Base-by-base conservation (phyloP, 805 yeast species). In the Saccharomycopsis sp. region DNA sequence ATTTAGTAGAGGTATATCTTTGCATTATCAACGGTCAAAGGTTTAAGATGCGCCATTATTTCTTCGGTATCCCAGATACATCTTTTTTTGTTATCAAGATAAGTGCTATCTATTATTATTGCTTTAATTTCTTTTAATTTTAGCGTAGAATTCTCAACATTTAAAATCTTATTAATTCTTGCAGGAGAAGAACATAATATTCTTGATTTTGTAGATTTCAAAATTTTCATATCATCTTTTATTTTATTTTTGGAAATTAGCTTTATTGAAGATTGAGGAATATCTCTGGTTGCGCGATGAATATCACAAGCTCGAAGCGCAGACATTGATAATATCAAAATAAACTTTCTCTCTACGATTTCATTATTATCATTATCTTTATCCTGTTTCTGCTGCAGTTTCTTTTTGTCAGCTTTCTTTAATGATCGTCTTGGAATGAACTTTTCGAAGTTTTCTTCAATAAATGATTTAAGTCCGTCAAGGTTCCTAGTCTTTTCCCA, bases 261-360 rank as follows among this genome's bases (percentile, higher is more conserved):
- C 59, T 85, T 86, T 39, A 85, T 54, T 3, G 87, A 74, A 0
- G 79, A 39, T 13, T 74, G 8, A 76, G 71, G 32, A 66, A 44
- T 55, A 70, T 58, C 62, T 69, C 43, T 74, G 61, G 75, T 56
- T 1, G 84, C 77, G 52, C 95, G 73, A 57, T 75, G 81, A 2
- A 87, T 71, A 55, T 89, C 96, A 56, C 96, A 90, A 1, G 87
- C 93, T 53, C 97, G 72, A 20, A 87, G 66, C 8, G 95, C 93
- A 0, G 95, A 85, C 68, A 83, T 73, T 0, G 89, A 81, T 61
- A 51, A 77, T 59, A 62, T 72, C 65, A 49, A 23, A n/a, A 49
- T 36, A 28, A 49, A 49, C 34, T 44, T 40, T 34, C 52, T 35
- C 4, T 40, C 41, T 19, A 35, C 39, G 19, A 41, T 39, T 43